Evolutionary conservation across 345 rosid species (phyloP).

Genomic region (Gossypium australe): DNA sequence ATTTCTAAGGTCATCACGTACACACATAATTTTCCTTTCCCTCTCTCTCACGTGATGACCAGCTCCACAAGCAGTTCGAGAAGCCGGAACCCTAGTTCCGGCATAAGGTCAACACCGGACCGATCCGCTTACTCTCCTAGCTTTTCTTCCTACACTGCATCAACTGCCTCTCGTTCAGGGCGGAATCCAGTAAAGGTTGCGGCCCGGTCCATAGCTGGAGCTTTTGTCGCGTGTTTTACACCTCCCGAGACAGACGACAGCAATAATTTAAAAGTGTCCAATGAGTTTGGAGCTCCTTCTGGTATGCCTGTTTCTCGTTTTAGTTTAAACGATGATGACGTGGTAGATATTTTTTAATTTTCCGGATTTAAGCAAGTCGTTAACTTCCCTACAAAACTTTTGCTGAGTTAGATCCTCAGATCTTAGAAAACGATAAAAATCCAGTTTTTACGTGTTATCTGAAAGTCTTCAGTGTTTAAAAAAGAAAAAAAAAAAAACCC

Average conservation of each 20-base stretch:
- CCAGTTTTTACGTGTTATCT: neutral
- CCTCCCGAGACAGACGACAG: slow-evolving; percentile 49
- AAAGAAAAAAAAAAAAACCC: no score
- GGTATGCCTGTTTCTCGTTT: slow-evolving; percentile 22
- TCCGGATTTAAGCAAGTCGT: neutral
- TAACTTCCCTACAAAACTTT: neutral
- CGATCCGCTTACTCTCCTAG: slow-evolving; percentile 27
- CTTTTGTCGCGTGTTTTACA: slow-evolving; percentile 61
- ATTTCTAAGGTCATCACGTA: neutral
- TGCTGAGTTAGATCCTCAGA: neutral
- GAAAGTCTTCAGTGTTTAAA: neutral
- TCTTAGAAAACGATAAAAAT: neutral
- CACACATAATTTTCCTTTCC: neutral
- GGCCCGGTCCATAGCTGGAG: slow-evolving; percentile 48
- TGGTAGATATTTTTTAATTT: neutral
- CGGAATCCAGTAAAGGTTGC: slow-evolving; percentile 28
- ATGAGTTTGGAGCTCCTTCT: slow-evolving; percentile 28
- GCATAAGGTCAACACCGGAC: slow-evolving; percentile 35
- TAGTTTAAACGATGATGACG: neutral
- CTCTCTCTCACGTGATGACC: slow-evolving; percentile 11
- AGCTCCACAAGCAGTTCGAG: slow-evolving; percentile 16
- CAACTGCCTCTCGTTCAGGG: slow-evolving; percentile 30
- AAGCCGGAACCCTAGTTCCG: slow-evolving; percentile 38
- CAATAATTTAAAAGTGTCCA: slow-evolving; percentile 28
- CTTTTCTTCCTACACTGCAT: slow-evolving; percentile 23